phyloP scores from a whole-genome alignment of 106 monocot genomes.

The Hemerocallis citrina region DNA sequence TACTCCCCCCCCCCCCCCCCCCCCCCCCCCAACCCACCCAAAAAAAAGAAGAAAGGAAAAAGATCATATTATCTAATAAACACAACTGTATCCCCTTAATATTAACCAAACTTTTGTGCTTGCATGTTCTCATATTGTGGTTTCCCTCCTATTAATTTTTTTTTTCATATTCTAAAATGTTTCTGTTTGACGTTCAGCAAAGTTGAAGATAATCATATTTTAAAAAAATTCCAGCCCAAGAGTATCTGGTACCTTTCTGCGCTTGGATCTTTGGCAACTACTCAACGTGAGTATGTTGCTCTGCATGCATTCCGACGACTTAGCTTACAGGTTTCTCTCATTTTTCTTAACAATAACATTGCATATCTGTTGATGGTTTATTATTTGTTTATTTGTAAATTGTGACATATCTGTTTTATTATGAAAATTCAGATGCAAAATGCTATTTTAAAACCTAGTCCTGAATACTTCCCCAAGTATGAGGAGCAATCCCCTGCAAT shows the following conservation, averaged over 20 bases:
- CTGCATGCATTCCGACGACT: conserved; percentile 80
- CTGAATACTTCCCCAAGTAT: conserved; percentile 78
- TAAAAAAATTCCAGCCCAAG: conserved; percentile 51
- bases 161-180: background rate
- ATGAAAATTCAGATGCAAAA: conserved; percentile 54
- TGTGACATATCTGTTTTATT: background rate
- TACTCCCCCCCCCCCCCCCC: too few species aligned
- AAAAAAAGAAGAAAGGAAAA: too few species aligned
- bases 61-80: background rate
- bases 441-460: conserved; percentile 73
- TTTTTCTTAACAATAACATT: too few species aligned
- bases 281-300: conserved; percentile 67
- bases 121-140: background rate
- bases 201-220: conserved; percentile 40
- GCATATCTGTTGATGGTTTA: background rate
- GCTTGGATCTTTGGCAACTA: conserved; percentile 78
- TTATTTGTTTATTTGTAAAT: background rate
- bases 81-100: background rate
- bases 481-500: conserved; percentile 63
- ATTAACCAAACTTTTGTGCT: background rate
- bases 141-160: background rate
- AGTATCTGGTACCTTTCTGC: conserved; percentile 65
- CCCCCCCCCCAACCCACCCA: too few species aligned
- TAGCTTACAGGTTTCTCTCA: conserved; percentile 49
- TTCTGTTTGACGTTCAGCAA: conserved; percentile 32